Base-by-base conservation (phyloP, 139 green algal genomes). In the Chlorella ohadii region DNA sequence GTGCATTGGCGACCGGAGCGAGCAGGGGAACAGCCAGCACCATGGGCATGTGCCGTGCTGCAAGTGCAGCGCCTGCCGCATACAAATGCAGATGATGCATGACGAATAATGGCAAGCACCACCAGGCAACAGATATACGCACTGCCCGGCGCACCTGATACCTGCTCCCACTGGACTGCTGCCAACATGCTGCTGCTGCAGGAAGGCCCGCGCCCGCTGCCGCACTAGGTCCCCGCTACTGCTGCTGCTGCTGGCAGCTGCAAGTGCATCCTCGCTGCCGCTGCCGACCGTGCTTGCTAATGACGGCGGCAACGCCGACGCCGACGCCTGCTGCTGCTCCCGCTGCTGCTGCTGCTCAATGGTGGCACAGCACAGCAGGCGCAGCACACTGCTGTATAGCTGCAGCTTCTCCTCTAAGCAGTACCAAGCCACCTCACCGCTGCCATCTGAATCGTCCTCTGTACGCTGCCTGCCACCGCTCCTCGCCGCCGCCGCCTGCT, bases 331-430 rank as follows among this genome's bases (percentile, higher is more conserved):
- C 39, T 39, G 44, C 44, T 27, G 44, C 39, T 63, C 44, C n/a
- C 5, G 44, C 72, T 72, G 31, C 28, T 63, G 41, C 71, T 65
- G 28, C 17, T n/a, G 28, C 72, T 64, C n/a, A 2, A 63, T 78
- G n/a, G 33, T 61, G 1, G 44, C 64, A 55, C 66, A 68, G 17
- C 44, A 41, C 31, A 84, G 79, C 47, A 84, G 79, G 47, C 79
- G 47, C 67, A 84, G 66, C 79, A 84, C 79, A 51, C 66, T 78
- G 67, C 65, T 70, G 79, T 84, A 84, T 33, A 84, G 79, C 31
- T 74, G 79, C 47, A 72, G 44, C 34, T 78, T 77, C 51, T 84
- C 79, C 9, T 68, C 33, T 22, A 84, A 31, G 33, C 67, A 63
- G 31, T 78, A 64, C 79, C 79, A 84, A 16, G 65, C 38, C 41